Percentiles rank a stretch among this genome's conserved stretches.
These are phyloP conservation scores for Eucalyptus camaldulensis DNA, from an alignment of 345 rosid species.

Conservation along the genomic window DNA sequence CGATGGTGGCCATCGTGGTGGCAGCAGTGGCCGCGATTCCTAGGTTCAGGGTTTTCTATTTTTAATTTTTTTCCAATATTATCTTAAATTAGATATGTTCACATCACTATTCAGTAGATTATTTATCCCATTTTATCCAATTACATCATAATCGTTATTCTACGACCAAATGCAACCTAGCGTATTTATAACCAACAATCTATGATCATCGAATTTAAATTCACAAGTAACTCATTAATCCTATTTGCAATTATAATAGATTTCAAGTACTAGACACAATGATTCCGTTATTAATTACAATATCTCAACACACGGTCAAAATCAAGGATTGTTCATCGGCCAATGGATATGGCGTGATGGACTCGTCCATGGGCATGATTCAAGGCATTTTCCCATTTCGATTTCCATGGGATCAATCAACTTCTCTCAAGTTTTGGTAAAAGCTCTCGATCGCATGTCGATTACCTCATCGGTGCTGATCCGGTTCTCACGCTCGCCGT, in stretches of 20 bases:
- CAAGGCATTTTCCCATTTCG: too few relatives aligned
- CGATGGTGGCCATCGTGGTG: too few relatives aligned
- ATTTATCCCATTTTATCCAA: neutral
- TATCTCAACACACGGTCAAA: neutral
- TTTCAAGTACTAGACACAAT: neutral
- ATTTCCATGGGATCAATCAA: neutral
- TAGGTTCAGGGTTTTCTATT: neutral
- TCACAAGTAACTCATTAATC: rapidly evolving
- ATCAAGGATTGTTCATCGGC: neutral
- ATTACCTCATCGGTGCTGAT: too few relatives aligned
- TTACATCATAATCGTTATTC: neutral
- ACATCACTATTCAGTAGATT: neutral
- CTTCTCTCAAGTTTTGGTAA: neutral
- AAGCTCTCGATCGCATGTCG: too few relatives aligned
- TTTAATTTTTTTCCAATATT: neutral
- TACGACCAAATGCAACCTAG: rapidly evolving
- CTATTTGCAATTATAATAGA: rapidly evolving
- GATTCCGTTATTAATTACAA: neutral
- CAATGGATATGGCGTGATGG: too few relatives aligned
- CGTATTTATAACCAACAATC: neutral
- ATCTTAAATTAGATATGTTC: neutral
- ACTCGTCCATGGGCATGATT: too few relatives aligned
- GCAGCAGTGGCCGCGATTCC: neutral
- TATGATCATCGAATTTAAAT: rapidly evolving
- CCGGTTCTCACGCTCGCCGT: too few relatives aligned